Evolutionary conservation across 2,329 filamentous ascomycete genomes (phyloP).

Genomic region (Monosporascus sp.): DNA sequence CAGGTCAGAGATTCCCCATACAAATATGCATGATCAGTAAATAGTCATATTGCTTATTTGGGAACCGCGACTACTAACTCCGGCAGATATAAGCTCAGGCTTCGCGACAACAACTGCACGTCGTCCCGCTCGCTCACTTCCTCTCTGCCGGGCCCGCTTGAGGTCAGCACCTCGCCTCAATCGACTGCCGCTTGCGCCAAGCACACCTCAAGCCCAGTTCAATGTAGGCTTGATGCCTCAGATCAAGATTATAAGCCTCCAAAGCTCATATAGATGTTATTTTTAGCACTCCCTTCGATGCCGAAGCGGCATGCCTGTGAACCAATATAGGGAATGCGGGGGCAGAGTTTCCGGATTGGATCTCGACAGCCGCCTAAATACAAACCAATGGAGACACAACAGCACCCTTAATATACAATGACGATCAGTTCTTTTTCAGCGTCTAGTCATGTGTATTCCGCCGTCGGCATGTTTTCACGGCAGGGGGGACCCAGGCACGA

Average conservation of each 20-base stretch:
- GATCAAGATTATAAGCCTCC: conserved; percentile 1
- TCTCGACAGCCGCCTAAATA: conserved; percentile 15
- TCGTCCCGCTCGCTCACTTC: neutral
- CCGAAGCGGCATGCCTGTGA: conserved; percentile 9
- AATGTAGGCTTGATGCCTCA: neutral
- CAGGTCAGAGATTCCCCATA: neutral
- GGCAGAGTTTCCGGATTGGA: conserved; percentile 12
- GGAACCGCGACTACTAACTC: neutral
- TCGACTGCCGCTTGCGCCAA: conserved; percentile 1
- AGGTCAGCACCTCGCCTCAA: neutral
- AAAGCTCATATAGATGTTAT: neutral
- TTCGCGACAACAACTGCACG: neutral
- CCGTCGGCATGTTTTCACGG: conserved; percentile 15
- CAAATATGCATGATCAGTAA: neutral
- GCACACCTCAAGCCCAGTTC: conserved; percentile 1
- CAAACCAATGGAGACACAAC: conserved; percentile 11
- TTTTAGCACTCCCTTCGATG: conserved; percentile 4
- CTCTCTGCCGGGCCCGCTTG: conserved; percentile 2
- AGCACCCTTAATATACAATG: conserved; percentile 4
- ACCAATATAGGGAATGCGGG: conserved; percentile 14
- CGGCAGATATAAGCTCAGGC: neutral
- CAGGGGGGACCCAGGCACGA: neutral
- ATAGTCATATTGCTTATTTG: neutral
- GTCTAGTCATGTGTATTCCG: conserved; percentile 1
- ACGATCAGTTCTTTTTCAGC: conserved; percentile 9